Evolutionary conservation across 2,329 filamentous ascomycete species (phyloP).

Genomic region (Paecilomyces formosus): DNA sequence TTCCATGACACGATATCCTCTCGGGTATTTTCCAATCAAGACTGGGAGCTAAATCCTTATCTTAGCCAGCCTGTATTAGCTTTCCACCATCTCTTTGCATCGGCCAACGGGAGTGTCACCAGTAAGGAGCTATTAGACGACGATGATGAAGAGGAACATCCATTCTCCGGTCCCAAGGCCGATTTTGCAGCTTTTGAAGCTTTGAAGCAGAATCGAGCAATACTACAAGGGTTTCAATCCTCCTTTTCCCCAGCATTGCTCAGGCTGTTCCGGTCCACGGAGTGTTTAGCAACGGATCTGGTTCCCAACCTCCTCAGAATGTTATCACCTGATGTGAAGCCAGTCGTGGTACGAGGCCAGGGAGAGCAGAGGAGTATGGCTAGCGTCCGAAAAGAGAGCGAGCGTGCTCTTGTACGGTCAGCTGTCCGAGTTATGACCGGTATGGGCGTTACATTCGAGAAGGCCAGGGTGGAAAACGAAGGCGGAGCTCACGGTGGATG

Average conservation of each 20-base stretch:
- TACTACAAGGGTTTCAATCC: slow-evolving; percentile 65
- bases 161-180: slow-evolving; percentile 75
- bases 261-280: slow-evolving; percentile 70
- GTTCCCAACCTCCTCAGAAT: slow-evolving; percentile 79
- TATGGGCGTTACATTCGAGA: slow-evolving; percentile 72
- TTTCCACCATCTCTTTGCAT: slow-evolving; percentile 86
- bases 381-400: slow-evolving; percentile 78
- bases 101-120: slow-evolving; percentile 47
- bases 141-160: slow-evolving; percentile 49
- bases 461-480: slow-evolving; percentile 68
- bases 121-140: slow-evolving; percentile 40
- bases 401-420: slow-evolving; percentile 71
- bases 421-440: slow-evolving; percentile 79
- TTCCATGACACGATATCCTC: slow-evolving; percentile 83
- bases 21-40: slow-evolving; percentile 72
- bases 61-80: slow-evolving; percentile 79
- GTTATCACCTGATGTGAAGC: slow-evolving; percentile 82
- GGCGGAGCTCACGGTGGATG: slow-evolving; percentile 56
- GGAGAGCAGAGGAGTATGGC: slow-evolving; percentile 61
- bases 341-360: slow-evolving; percentile 71
- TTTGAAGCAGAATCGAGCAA: slow-evolving; percentile 67
- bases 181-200: slow-evolving; percentile 76
- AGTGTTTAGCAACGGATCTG: slow-evolving; percentile 72
- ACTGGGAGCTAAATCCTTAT: slow-evolving; percentile 88
- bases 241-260: slow-evolving; percentile 64